These are phyloP conservation scores for Sordariomycetes sp. DNA, from an alignment of 2,329 filamentous ascomycete genomes.

Conservation along the genomic window DNA sequence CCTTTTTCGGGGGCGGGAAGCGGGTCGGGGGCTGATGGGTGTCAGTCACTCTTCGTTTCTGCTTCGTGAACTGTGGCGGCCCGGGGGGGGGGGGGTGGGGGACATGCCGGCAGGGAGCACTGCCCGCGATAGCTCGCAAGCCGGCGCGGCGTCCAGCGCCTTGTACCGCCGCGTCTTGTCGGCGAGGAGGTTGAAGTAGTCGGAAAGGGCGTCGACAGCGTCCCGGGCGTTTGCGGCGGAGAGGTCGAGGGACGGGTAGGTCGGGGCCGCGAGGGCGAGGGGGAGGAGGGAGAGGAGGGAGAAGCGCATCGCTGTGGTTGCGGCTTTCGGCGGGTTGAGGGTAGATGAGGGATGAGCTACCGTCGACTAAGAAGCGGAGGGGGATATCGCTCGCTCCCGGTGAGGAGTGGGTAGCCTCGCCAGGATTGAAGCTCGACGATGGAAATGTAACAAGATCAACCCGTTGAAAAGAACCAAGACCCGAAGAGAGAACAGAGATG, in stretches of 20 bases:
- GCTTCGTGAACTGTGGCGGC: background rate
- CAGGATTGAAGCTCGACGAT: background rate
- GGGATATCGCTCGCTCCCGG: no score
- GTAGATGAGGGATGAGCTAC: background rate
- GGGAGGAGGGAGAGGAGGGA: constrained; percentile 31
- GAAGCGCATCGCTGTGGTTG: constrained; percentile 31
- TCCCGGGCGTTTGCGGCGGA: constrained; percentile 21
- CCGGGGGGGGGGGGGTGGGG: background rate
- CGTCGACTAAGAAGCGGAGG: background rate
- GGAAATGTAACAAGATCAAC: background rate
- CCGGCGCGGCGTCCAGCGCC: constrained; percentile 22
- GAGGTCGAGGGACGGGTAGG: constrained; percentile 27
- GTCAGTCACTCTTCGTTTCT: background rate
- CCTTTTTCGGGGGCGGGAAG: constrained; percentile 49
- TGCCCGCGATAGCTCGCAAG: constrained; percentile 41
- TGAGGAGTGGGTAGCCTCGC: background rate
- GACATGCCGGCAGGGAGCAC: constrained; percentile 33
- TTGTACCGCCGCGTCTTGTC: constrained; percentile 36
- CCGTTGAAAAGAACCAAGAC: background rate
- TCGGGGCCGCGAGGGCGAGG: constrained; percentile 28
- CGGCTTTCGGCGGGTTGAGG: background rate
- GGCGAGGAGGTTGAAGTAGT: constrained; percentile 48
- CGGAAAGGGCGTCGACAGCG: constrained; percentile 33
- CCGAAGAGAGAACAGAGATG: background rate
- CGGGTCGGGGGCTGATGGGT: constrained; percentile 31